These are phyloP conservation scores for Sclerotinia borealis DNA, from an alignment of 2,329 filamentous ascomycete species.

Conservation along the genomic window DNA sequence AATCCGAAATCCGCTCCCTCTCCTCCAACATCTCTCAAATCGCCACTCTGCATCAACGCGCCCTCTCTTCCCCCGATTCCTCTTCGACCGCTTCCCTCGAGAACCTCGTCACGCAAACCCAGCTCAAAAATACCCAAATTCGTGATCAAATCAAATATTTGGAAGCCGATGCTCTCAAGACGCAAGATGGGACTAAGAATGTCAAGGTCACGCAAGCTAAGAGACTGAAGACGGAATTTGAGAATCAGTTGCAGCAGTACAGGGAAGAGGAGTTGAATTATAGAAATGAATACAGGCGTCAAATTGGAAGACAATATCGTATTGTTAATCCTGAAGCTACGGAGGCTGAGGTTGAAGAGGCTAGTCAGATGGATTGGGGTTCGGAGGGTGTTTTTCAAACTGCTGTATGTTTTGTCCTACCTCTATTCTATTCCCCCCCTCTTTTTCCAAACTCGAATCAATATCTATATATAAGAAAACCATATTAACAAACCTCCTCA, in stretches of 20 bases:
- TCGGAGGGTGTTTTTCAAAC: slow-evolving; percentile 78
- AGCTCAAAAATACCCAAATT: slow-evolving; percentile 67
- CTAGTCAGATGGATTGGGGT: slow-evolving; percentile 65
- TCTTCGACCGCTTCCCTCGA: slow-evolving; percentile 48
- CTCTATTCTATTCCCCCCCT: background rate
- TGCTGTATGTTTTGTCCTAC: slow-evolving; percentile 51
- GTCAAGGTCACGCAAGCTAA: slow-evolving; percentile 68
- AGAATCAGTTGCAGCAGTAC: slow-evolving; percentile 64
- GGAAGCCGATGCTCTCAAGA: slow-evolving; percentile 63
- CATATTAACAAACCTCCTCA: slow-evolving; percentile 33
- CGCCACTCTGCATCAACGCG: slow-evolving; percentile 63
- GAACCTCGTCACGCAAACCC: slow-evolving; percentile 61
- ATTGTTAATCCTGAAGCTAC: slow-evolving; percentile 79
- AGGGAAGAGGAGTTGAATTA: slow-evolving; percentile 66
- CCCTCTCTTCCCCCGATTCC: slow-evolving; percentile 59
- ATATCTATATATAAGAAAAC: background rate
- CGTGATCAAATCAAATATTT: slow-evolving; percentile 73
- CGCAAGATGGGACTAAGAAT: slow-evolving; percentile 51
- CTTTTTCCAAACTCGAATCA: background rate
- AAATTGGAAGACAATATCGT: slow-evolving; percentile 72
- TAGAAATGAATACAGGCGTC: slow-evolving; percentile 65
- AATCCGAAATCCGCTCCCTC: slow-evolving; percentile 61
- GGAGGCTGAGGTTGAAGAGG: slow-evolving; percentile 64
- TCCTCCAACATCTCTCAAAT: slow-evolving; percentile 63
- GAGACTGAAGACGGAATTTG: slow-evolving; percentile 69